These are phyloP conservation scores for Colletotrichum cordylinicola DNA, from an alignment of 2,329 filamentous ascomycete genomes.

Conservation along the genomic window DNA sequence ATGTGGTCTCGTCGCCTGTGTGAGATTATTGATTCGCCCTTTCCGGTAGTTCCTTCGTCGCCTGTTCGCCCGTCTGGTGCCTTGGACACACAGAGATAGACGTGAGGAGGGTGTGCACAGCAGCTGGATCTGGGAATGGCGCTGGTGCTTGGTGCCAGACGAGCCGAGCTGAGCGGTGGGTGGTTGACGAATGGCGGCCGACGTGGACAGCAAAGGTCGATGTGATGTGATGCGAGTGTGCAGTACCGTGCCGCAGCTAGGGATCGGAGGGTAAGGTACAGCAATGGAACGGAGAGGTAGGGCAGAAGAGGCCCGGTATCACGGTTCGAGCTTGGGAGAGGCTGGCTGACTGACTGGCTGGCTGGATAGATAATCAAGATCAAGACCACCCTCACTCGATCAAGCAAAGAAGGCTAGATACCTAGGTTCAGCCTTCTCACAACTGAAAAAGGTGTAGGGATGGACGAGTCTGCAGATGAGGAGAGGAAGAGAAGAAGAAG, in stretches of 20 bases:
- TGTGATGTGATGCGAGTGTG: conserved; percentile 16
- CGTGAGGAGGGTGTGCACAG: background rate
- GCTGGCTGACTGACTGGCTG: background rate
- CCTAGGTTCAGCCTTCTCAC: background rate
- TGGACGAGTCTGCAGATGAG: background rate
- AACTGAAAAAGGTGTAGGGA: background rate
- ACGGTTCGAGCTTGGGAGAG: background rate
- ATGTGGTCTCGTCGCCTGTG: background rate
- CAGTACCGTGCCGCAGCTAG: conserved; percentile 12
- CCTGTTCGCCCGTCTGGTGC: background rate
- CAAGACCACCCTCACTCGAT: background rate
- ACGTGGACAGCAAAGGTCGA: background rate
- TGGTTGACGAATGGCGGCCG: background rate
- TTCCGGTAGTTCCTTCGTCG: background rate
- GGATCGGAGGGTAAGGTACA: conserved; percentile 10
- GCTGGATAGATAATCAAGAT: background rate
- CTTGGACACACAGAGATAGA: background rate
- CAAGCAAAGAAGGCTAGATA: background rate
- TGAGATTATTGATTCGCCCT: background rate
- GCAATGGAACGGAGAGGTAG: background rate
- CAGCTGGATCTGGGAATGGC: background rate
- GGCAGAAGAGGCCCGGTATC: conserved; percentile 6
- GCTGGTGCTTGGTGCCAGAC: background rate
- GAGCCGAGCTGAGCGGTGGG: background rate
- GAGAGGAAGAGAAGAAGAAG: background rate